Base-by-base conservation (phyloP, 257 asterid genomes). In the Thymus quinquecostatus region DNA sequence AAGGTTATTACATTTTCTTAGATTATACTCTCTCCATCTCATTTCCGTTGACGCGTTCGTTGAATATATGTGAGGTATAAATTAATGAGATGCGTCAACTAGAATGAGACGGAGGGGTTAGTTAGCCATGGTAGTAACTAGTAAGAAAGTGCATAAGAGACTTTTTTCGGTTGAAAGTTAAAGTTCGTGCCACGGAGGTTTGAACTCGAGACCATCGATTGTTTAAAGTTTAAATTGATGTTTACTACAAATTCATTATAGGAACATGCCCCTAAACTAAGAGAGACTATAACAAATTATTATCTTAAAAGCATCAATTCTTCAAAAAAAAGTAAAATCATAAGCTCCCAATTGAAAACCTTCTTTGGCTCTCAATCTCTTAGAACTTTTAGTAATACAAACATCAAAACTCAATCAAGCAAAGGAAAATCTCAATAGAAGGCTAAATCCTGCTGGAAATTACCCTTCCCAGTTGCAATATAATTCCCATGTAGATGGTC, bases 401-500 rank as follows among this genome's bases (percentile, higher is more conserved):
- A 50, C 75, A 47, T 21, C 33, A 53, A 13, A 72, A 13, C 53
- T 54, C 34, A 53, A 56, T 28, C 8, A 43, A 4, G 36, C 28
- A 10, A 60, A 10, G 34, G 27, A 50, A 32, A 50, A 32, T 61
- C 33, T 78, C 74, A 88, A 56, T 81, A 68, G 61, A 68, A 75
- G 27, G 71, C 80, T 44, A 80, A 75, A 55, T 70, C 57, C 0
- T 64, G 61, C 69, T 75, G 81, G 10, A 51, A 54, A 71, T 57
- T 56, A 70, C 71, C 77, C 75, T 75, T 79, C 70, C 38, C 62
- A 21, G 21, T 0, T n/a, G 59, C 21, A 5, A 69, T 50, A 66
- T 10, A 63, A 28, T 69, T 86, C 5, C 90, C 85, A 58, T 78
- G 78, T 44, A 78, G 53, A 70, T 38, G 7, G 3, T 84, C 91